Evolutionary conservation across 495 filamentous ascomycete genomes (phyloP).

Genomic region (Recurvomyces mirabilis): DNA sequence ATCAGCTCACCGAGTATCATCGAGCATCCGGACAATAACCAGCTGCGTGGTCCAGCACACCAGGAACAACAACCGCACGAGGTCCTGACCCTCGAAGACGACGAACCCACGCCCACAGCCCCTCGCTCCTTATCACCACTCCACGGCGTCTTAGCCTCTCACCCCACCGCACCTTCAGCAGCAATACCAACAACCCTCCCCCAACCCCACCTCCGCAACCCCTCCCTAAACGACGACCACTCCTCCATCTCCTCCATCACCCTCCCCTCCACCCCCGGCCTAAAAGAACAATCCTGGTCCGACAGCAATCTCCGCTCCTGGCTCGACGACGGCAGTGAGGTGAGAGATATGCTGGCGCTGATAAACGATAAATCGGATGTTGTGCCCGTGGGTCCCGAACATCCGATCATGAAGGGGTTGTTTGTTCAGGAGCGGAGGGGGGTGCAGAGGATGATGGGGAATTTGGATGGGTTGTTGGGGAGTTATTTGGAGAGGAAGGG

Average conservation of each 20-base stretch:
- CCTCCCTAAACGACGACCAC: slow-evolving; percentile 31
- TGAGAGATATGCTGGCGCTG: slow-evolving; percentile 79
- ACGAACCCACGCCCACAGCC: slow-evolving; percentile 8
- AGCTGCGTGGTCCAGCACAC: neutral
- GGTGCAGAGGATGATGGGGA: slow-evolving; percentile 69
- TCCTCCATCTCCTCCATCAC: slow-evolving; percentile 42
- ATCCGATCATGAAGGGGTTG: slow-evolving; percentile 68
- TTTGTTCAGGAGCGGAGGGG: slow-evolving; percentile 77
- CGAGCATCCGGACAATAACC: slow-evolving; percentile 8
- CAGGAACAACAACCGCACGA: neutral
- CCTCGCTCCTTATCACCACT: slow-evolving; percentile 2
- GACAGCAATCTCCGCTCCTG: slow-evolving; percentile 76
- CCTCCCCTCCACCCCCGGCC: slow-evolving; percentile 14
- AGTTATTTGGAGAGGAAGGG: slow-evolving; percentile 14
- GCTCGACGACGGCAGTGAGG: slow-evolving; percentile 83
- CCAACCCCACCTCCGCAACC: neutral
- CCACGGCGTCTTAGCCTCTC: too few relatives aligned
- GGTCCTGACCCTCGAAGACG: neutral
- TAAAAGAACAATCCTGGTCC: slow-evolving; percentile 51
- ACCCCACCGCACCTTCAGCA: neutral
- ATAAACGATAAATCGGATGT: slow-evolving; percentile 83
- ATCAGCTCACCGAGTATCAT: slow-evolving; percentile 12
- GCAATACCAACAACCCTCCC: neutral
- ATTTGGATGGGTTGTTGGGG: slow-evolving; percentile 68
- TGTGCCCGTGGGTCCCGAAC: slow-evolving; percentile 61